Conservation (phyloP, 805 yeast genomes). For the Hyphopichia homilentoma region DNA sequence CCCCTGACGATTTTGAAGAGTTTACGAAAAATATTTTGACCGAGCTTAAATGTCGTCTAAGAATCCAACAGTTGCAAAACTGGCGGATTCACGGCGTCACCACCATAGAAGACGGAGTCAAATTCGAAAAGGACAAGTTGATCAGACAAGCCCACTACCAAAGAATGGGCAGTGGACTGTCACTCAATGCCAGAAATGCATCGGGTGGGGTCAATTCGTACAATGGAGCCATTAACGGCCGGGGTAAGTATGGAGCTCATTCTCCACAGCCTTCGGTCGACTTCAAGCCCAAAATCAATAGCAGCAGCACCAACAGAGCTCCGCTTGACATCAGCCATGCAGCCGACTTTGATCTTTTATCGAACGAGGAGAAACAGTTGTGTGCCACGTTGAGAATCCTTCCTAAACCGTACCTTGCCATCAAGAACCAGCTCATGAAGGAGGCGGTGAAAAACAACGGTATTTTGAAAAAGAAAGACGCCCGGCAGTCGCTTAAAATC, state of each 20-base stretch:
- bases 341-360: conserved; percentile 75
- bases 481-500: conserved; percentile 78
- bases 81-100: conserved; percentile 92
- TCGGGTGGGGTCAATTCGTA: conserved; percentile 4
- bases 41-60: conserved; percentile 73
- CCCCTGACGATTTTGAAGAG: conserved; percentile 73
- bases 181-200: conserved; percentile 20
- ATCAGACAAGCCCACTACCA: conserved; percentile 61
- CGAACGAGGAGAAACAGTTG: conserved; percentile 82
- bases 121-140: conserved; percentile 84
- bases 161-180: conserved; percentile 44
- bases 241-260: conserved; percentile 9
- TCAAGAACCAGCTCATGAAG: conserved; percentile 84
- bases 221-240: neutral
- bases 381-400: conserved; percentile 80
- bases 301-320: conserved; percentile 41
- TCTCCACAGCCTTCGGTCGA: conserved; percentile 35
- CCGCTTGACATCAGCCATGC: conserved; percentile 72
- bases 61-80: conserved; percentile 87
- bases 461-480: conserved; percentile 71
- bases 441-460: conserved; percentile 88
- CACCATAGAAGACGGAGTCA: conserved; percentile 74
- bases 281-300: conserved; percentile 39
- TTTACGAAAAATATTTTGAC: conserved; percentile 70
- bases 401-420: conserved; percentile 92